phyloP scores from a whole-genome alignment of 495 filamentous ascomycete species.

The Stereocaulon alpinum region DNA sequence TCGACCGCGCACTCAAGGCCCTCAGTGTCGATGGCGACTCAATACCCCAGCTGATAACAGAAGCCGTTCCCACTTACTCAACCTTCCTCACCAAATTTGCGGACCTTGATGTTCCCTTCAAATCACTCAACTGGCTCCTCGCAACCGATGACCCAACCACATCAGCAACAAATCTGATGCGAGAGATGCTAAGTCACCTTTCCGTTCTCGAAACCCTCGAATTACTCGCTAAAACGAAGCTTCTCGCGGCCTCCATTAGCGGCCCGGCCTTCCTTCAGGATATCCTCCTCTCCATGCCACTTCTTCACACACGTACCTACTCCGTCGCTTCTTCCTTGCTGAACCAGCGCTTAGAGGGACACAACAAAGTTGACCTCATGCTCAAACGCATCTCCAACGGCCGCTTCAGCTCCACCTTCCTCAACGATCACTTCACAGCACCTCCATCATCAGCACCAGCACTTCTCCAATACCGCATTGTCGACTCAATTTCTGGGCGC shows the following conservation, averaged over 20 bases:
- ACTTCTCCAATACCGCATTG: slow-evolving; percentile 14
- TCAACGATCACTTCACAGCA: slow-evolving; percentile 3
- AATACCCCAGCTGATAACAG: not conserved
- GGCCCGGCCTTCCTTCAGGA: not conserved
- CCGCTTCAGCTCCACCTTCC: slow-evolving; percentile 21
- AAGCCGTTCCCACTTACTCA: slow-evolving; percentile 4
- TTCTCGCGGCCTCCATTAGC: not conserved
- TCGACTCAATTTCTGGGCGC: slow-evolving; percentile 3
- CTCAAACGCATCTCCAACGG: slow-evolving; percentile 19
- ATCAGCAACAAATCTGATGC: not conserved
- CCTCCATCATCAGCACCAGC: not conserved
- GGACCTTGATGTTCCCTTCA: slow-evolving; percentile 20
- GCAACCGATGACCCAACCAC: not conserved
- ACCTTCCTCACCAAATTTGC: slow-evolving; percentile 20
- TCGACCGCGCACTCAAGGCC: slow-evolving; percentile 10
- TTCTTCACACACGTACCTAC: slow-evolving; percentile 19
- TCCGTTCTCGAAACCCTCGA: slow-evolving; percentile 6
- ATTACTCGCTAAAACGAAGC: not conserved
- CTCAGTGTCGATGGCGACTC: slow-evolving; percentile 9
- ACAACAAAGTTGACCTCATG: slow-evolving; percentile 9
- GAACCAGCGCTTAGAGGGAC: not conserved
- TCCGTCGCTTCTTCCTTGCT: slow-evolving; percentile 19
- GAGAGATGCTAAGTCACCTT: slow-evolving; percentile 1
- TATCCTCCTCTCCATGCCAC: slow-evolving; percentile 14
- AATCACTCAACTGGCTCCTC: slow-evolving; percentile 12